Percentiles rank a stretch among this genome's conserved stretches.
Evolutionary conservation across 345 rosid species (phyloP).

Genomic region (Leavenworthia alabamica): DNA sequence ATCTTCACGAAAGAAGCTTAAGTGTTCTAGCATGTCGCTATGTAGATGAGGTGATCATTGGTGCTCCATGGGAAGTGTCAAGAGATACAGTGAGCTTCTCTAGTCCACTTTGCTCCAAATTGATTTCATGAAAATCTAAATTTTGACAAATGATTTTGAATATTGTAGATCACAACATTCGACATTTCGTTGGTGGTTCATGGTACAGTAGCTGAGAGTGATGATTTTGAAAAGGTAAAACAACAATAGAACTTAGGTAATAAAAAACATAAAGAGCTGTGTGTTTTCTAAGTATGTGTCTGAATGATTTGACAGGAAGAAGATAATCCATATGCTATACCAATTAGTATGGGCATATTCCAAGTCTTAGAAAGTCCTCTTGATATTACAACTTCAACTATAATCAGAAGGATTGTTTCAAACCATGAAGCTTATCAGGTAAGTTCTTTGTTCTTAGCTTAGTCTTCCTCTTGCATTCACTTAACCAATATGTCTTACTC

Average conservation of each 20-base stretch:
- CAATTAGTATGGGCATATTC: constrained; percentile 75
- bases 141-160: not conserved
- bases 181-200: constrained; percentile 77
- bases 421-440: constrained; percentile 80
- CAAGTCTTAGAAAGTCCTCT: constrained; percentile 65
- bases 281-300: not conserved
- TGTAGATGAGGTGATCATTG: constrained; percentile 96
- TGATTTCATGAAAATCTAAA: not conserved
- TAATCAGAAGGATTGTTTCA: constrained; percentile 73
- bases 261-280: not conserved
- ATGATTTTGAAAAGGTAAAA: constrained; percentile 31
- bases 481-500: not conserved
- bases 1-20: constrained; percentile 84
- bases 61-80: constrained; percentile 94
- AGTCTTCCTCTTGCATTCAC: not conserved
- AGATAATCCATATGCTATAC: constrained; percentile 65
- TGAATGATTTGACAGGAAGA: constrained; percentile 43
- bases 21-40: constrained; percentile 89
- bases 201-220: constrained; percentile 75
- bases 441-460: constrained; percentile 1
- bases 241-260: not conserved
- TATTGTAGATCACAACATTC: constrained; percentile 70
- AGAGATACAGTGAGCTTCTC: constrained; percentile 64
- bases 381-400: constrained; percentile 61
- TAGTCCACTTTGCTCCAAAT: not conserved